A percentile compares a stretch with the other conserved stretches of the same genome.
Evolutionary conservation across 208 protist genomes (phyloP).

Genomic region (Trypanosoma cruzi): DNA sequence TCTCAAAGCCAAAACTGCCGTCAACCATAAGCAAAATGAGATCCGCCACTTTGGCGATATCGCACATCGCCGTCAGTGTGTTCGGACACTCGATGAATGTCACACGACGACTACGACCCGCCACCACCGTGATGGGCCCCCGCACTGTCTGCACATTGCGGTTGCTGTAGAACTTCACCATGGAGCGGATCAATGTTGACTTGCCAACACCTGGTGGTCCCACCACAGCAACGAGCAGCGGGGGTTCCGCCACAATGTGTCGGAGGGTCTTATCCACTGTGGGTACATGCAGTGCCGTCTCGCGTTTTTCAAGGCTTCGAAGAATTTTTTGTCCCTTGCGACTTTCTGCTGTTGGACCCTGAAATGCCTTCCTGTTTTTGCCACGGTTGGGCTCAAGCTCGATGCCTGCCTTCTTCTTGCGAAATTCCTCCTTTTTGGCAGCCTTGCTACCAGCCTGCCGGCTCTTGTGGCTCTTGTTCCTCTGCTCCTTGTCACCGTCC

Average conservation of each 20-base stretch:
- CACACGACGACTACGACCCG: conserved; percentile 92
- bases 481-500: conserved; percentile 62
- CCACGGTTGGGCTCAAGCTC: conserved; percentile 91
- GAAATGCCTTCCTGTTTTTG: conserved; percentile 93
- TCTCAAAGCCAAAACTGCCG: conserved; percentile 99
- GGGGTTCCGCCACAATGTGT: conserved; percentile 90
- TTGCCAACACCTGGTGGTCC: conserved; percentile 97
- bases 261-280: conserved; percentile 87
- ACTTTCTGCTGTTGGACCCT: conserved; percentile 56
- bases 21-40: conserved; percentile 98
- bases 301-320: conserved; percentile 86
- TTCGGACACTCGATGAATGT: conserved; percentile 99
- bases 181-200: conserved; percentile 97
- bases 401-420: conserved; percentile 90
- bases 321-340: conserved; percentile 85
- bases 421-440: conserved; percentile 81
- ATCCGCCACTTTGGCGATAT: conserved; percentile 98
- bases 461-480: conserved; percentile 91
- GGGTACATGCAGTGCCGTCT: conserved; percentile 83
- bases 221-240: conserved; percentile 96
- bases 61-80: conserved; percentile 98
- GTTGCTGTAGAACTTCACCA: conserved; percentile 98
- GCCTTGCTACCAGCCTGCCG: conserved; percentile 88
- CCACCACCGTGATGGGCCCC: conserved; percentile 98
- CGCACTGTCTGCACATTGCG: conserved; percentile 93